These are phyloP conservation scores for Leccinum fibrillosum DNA, from an alignment of 768 basidiomycete species.

Conservation along the genomic window DNA sequence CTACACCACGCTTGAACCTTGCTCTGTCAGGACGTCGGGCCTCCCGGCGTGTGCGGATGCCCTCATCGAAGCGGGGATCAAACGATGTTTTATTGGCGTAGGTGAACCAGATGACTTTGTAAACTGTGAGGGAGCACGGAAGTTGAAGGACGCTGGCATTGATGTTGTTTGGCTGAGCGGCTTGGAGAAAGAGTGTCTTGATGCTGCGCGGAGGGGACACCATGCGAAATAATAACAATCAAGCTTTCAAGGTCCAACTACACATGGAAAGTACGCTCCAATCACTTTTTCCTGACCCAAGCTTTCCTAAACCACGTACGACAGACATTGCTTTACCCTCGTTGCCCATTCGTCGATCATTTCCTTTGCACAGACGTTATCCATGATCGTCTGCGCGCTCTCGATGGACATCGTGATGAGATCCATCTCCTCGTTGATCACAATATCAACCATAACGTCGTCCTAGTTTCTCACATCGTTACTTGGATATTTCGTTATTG, in stretches of 20 bases:
- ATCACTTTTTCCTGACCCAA: neutral
- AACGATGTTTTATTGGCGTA: constrained; percentile 82
- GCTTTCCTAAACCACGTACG: neutral
- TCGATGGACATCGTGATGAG: constrained; percentile 23
- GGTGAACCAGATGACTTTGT: constrained; percentile 95
- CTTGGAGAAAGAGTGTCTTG: constrained; percentile 77
- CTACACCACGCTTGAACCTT: constrained; percentile 97
- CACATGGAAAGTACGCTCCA: constrained; percentile 3
- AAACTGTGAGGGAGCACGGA: constrained; percentile 80
- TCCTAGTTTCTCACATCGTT: constrained; percentile 20
- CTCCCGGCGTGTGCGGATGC: constrained; percentile 83
- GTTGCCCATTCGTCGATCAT: constrained; percentile 20
- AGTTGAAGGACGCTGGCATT: constrained; percentile 66
- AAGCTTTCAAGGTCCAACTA: neutral
- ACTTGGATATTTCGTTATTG: neutral
- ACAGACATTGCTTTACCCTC: constrained; percentile 14
- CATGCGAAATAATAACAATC: neutral
- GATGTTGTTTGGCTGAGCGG: constrained; percentile 73
- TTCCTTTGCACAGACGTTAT: constrained; percentile 11
- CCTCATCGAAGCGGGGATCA: constrained; percentile 67
- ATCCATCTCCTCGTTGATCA: constrained; percentile 17
- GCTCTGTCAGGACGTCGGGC: constrained; percentile 86
- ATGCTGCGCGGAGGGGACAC: constrained; percentile 68
- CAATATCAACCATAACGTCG: constrained; percentile 34
- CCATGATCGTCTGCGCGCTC: constrained; percentile 16